Conservation (phyloP, 352 stramenopile genomes). For the Pythium dissimile region DNA sequence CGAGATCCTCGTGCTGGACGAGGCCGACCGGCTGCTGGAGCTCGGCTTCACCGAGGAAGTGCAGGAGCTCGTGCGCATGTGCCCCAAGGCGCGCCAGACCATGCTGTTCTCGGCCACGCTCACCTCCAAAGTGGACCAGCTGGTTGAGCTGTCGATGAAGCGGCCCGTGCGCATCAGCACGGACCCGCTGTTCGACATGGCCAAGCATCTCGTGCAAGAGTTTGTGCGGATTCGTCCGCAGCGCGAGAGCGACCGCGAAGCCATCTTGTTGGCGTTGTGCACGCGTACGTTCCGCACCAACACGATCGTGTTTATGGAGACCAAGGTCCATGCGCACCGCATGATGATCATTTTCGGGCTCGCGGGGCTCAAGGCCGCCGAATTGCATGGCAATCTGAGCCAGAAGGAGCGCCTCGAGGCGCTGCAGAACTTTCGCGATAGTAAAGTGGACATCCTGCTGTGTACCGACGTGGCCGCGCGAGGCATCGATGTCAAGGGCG, state of each 20-base stretch:
- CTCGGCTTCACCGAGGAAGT: slow-evolving; percentile 98
- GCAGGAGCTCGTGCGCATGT: slow-evolving; percentile 95
- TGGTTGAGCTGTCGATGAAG: slow-evolving; percentile 97
- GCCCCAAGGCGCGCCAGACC: slow-evolving; percentile 94
- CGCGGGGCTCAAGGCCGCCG: slow-evolving; percentile 94
- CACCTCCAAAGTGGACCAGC: slow-evolving; percentile 96
- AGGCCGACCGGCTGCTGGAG: slow-evolving; percentile 96
- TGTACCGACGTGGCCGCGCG: slow-evolving; percentile 98
- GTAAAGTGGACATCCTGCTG: slow-evolving; percentile 94
- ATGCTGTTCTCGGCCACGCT: slow-evolving; percentile 99
- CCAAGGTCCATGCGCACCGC: slow-evolving; percentile 94
- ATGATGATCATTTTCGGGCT: slow-evolving; percentile 97
- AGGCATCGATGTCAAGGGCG: slow-evolving; percentile 97
- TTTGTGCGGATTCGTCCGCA: slow-evolving; percentile 95
- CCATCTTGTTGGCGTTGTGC: slow-evolving; percentile 94
- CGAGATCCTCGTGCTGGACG: slow-evolving; percentile 95
- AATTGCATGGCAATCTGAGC: slow-evolving; percentile 98
- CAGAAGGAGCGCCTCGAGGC: slow-evolving; percentile 96
- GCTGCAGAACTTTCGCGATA: slow-evolving; percentile 95
- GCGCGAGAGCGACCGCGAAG: slow-evolving; percentile 92
- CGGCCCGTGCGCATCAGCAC: slow-evolving; percentile 94
- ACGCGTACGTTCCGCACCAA: slow-evolving; percentile 94
- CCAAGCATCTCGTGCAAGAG: slow-evolving; percentile 96
- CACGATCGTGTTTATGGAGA: slow-evolving; percentile 99
- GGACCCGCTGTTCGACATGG: slow-evolving; percentile 94